Conservation (phyloP, 768 basidiomycete genomes). For the Mycena sanguinolenta region DNA sequence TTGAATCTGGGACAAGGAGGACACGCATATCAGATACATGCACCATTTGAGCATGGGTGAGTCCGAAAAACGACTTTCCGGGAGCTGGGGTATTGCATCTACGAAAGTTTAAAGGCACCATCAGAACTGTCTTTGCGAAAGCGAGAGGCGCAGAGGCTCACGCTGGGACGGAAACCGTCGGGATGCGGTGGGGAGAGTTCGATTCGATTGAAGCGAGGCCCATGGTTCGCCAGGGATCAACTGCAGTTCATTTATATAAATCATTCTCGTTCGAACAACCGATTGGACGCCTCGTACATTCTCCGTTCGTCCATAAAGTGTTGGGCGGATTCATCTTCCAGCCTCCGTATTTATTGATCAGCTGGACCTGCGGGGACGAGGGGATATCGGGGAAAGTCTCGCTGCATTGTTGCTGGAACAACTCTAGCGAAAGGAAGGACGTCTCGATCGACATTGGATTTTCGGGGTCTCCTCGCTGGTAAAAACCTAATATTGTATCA, state of each 20-base stretch:
- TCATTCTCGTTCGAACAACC: not conserved
- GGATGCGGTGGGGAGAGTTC: slow-evolving; percentile 57
- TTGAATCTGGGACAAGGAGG: slow-evolving; percentile 59
- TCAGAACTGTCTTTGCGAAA: not conserved
- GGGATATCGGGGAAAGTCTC: slow-evolving; percentile 55
- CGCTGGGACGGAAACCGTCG: slow-evolving; percentile 54
- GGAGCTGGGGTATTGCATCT: slow-evolving; percentile 56
- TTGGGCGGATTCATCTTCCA: slow-evolving; percentile 66
- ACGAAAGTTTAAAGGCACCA: not conserved
- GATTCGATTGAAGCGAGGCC: slow-evolving; percentile 63
- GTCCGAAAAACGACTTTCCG: slow-evolving; percentile 57
- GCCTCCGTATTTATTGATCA: slow-evolving; percentile 65
- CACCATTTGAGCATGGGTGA: slow-evolving; percentile 62
- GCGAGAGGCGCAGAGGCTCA: too few relatives aligned
- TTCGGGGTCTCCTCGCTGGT: slow-evolving; percentile 60
- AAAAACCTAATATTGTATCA: slow-evolving; percentile 49
- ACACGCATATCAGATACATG: slow-evolving; percentile 65
- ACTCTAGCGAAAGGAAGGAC: slow-evolving; percentile 57
- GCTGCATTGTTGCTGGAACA: slow-evolving; percentile 62
- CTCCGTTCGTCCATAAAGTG: slow-evolving; percentile 62
- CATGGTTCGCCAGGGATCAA: slow-evolving; percentile 68
- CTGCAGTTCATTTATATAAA: slow-evolving; percentile 45
- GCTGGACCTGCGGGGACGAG: slow-evolving; percentile 55
- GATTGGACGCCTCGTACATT: slow-evolving; percentile 55
- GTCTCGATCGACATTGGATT: slow-evolving; percentile 64